Conservation (phyloP, 2,329 filamentous ascomycete species). For the Dactylella cylindrospora region DNA sequence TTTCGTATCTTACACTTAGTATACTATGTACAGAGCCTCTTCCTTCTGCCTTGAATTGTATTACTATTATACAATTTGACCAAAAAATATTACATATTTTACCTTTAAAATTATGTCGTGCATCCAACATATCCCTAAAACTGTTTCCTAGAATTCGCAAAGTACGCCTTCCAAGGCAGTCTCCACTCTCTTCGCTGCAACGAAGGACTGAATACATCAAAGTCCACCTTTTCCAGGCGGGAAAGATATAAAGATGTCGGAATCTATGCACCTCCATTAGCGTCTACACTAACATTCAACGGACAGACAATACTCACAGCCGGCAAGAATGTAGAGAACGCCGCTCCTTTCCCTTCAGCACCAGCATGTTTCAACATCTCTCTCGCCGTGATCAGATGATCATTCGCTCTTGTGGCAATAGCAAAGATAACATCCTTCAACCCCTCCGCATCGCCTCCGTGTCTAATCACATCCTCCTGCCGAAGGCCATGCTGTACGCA, state of each 20-base stretch:
- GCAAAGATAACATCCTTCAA: constrained; percentile 87
- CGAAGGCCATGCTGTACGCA: constrained; percentile 79
- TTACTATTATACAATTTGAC: constrained; percentile 41
- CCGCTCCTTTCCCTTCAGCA: constrained; percentile 72
- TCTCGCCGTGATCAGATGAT: constrained; percentile 89
- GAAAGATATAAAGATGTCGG: constrained; percentile 77
- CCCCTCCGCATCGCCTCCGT: constrained; percentile 70
- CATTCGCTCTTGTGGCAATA: constrained; percentile 89
- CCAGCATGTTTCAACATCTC: constrained; percentile 86
- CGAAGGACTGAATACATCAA: constrained; percentile 72
- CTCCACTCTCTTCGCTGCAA: constrained; percentile 73
- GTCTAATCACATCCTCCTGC: constrained; percentile 85
- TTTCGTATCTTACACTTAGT: too few relatives aligned
- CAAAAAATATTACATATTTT: constrained; percentile 9
- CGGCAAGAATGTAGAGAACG: constrained; percentile 51
- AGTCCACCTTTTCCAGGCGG: constrained; percentile 75
- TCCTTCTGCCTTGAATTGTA: constrained; percentile 25
- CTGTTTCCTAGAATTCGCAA: constrained; percentile 43
- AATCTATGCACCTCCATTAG: constrained; percentile 66
- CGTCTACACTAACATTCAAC: constrained; percentile 52
- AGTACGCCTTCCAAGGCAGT: constrained; percentile 68
- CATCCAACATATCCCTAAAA: constrained; percentile 32
- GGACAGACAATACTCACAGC: constrained; percentile 54
- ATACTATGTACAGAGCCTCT: too few relatives aligned
- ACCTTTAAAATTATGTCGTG: background rate